Base-by-base conservation (phyloP, 345 rosid species). In the Turritis glabra region DNA sequence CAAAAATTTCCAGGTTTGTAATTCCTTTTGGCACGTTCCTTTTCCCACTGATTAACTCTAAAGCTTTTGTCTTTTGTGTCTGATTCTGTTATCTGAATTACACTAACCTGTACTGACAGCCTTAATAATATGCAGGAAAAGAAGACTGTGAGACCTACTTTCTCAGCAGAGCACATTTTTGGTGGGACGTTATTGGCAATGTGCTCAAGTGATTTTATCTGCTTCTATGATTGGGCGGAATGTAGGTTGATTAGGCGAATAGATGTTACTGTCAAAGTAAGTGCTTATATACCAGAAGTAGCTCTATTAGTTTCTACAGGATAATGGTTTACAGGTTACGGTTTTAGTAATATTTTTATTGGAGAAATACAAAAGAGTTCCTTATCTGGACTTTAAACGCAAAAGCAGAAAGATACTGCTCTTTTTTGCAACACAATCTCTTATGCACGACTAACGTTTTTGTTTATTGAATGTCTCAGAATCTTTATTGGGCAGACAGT, bases 141-240 rank as follows among this genome's bases (percentile, higher is more conserved):
- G 84, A 86, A 53, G 81, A 91, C 88, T 79, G 77, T 91, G 37
- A 80, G 95, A 70, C 97, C 98, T 63, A 87, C 98, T 69, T 91
- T 88, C 86, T 90, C 90, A 13, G 92, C 90, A 21, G 98, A 94
- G 81, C 96, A 30, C 62, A 90, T 94, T 69, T 86, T 60, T 81
- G 98, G 98, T 48, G 97, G 98, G 51, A 85, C 87, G 67, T 79
- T 94, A 69, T 79, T 94, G 83, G 96, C 97, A 37, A 91, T 94
- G 97, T 88, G 98, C 88, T 87, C 96, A 69, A 94, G 85, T 79
- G 98, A 91, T 78, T 94, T 94, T 76, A 94, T 91, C 69, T 94
- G 98, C 79, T 94, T 94, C 78, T 91, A 89, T 81, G 98, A 94
- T 82, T 94, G 98, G 98, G 87, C 85, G 77, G 97, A 94, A 65